Evolutionary conservation across 1,284 basidiomycete genomes (phyloP).

Genomic region (Austroboletus novae-zelandiae): DNA sequence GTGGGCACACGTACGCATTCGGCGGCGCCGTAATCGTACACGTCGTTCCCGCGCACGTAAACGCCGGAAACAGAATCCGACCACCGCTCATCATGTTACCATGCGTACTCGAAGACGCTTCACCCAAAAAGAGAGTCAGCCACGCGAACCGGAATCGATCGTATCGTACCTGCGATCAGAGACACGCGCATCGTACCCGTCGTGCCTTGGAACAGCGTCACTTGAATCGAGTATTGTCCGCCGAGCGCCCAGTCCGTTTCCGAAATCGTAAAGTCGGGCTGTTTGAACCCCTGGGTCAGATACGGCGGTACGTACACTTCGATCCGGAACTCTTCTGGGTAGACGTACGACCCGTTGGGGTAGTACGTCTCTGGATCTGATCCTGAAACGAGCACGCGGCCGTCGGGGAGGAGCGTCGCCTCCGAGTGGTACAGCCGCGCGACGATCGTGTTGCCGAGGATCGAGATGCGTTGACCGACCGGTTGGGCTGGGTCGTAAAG

Average conservation of each 20-base stretch:
- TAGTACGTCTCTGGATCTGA: slow-evolving; percentile 63
- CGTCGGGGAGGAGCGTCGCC: slow-evolving; percentile 64
- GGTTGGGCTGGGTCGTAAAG: slow-evolving; percentile 68
- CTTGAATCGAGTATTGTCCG: slow-evolving; percentile 48
- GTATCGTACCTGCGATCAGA: slow-evolving; percentile 51
- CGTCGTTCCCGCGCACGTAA: slow-evolving; percentile 57
- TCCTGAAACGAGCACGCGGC: slow-evolving; percentile 70
- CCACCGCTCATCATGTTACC: slow-evolving; percentile 69
- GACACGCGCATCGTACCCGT: slow-evolving; percentile 56
- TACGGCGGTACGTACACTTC: slow-evolving; percentile 79
- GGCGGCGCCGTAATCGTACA: slow-evolving; percentile 72
- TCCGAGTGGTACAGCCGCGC: slow-evolving; percentile 84
- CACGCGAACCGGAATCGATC: no score
- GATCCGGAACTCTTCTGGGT: slow-evolving; percentile 69
- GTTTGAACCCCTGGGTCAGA: slow-evolving; percentile 53
- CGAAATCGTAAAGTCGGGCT: slow-evolving; percentile 56
- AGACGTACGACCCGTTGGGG: slow-evolving; percentile 35
- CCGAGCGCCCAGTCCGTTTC: slow-evolving; percentile 62
- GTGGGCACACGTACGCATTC: slow-evolving; percentile 62
- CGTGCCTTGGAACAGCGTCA: slow-evolving; percentile 56
- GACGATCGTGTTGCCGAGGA: slow-evolving; percentile 66
- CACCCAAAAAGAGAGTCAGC: no score
- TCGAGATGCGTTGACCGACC: slow-evolving; percentile 59
- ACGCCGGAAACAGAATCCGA: slow-evolving; percentile 66
- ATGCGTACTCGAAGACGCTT: slow-evolving; percentile 71